Percentiles rank a stretch among this genome's conserved stretches.
Evolutionary conservation across 306 rosid genomes (phyloP).

Genomic region (Amphicarpaea edgeworthii): DNA sequence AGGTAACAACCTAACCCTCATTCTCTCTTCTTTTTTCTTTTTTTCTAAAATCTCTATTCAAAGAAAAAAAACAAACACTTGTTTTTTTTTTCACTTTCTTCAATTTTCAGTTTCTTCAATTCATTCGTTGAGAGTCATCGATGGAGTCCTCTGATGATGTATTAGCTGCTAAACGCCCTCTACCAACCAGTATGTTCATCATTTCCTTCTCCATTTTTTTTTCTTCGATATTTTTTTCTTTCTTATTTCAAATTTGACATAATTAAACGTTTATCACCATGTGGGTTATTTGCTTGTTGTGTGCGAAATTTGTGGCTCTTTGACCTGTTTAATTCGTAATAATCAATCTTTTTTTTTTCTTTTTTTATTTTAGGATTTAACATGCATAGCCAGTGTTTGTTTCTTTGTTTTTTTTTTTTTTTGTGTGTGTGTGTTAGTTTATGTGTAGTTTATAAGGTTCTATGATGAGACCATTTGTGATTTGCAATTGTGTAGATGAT

Average conservation of each 20-base stretch:
- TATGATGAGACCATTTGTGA: neutral
- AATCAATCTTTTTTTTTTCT: neutral
- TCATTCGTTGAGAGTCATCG: neutral
- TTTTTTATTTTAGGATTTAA: neutral
- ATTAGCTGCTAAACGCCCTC: slow-evolving; percentile 40
- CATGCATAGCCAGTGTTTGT: neutral
- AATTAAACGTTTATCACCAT: neutral
- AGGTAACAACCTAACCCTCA: too few species aligned
- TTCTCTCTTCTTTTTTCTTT: too few species aligned
- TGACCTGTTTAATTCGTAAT: slow-evolving; percentile 29
- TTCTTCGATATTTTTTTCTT: too few species aligned
- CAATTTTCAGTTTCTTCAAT: neutral
- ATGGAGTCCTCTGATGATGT: slow-evolving; percentile 56
- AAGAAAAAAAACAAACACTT: too few species aligned
- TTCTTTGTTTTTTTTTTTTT: too few species aligned
- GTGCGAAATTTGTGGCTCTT: neutral
- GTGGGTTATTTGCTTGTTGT: slow-evolving; percentile 12
- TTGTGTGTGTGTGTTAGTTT: neutral
- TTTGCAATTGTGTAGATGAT: neutral
- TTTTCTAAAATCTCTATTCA: too few species aligned
- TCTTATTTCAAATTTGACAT: neutral
- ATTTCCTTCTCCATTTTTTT: neutral
- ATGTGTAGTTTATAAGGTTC: slow-evolving; percentile 9
- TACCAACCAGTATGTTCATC: slow-evolving; percentile 35
- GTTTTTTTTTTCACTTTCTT: neutral